A percentile compares a stretch with the other conserved stretches of the same genome.
These are phyloP conservation scores for Barbatosphaeria neglecta DNA, from an alignment of 495 filamentous ascomycete genomes.

Conservation along the genomic window DNA sequence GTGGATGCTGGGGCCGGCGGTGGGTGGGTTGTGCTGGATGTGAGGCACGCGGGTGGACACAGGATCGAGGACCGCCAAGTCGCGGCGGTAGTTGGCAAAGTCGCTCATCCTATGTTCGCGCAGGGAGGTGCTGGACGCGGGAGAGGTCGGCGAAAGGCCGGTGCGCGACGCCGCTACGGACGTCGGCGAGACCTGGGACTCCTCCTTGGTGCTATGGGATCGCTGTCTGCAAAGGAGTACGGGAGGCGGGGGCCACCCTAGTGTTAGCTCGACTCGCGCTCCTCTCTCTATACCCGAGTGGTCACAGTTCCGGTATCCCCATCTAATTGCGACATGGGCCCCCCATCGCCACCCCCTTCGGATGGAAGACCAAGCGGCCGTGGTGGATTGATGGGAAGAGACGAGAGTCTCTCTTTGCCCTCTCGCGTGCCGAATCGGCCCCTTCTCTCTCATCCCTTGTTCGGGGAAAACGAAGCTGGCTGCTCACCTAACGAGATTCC, in stretches of 20 bases:
- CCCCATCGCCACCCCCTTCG: too few species aligned
- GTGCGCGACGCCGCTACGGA: constrained; percentile 27
- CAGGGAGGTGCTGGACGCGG: constrained; percentile 31
- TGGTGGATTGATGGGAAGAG: too few species aligned
- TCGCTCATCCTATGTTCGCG: constrained; percentile 42
- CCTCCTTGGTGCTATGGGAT: constrained; percentile 26
- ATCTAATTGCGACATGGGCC: too few species aligned
- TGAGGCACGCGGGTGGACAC: constrained; percentile 40
- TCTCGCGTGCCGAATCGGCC: too few species aligned
- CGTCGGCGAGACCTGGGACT: constrained; percentile 41
- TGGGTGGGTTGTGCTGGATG: constrained; percentile 42
- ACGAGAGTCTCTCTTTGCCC: too few species aligned
- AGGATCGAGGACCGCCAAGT: constrained; percentile 57
- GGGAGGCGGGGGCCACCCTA: constrained; percentile 8
- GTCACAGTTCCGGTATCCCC: too few species aligned
- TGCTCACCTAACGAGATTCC: constrained; percentile 30
- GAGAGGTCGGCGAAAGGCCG: constrained; percentile 36
- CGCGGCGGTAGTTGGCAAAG: constrained; percentile 55
- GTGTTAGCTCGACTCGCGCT: constrained; percentile 5
- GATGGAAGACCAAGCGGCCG: too few species aligned
- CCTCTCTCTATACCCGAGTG: too few species aligned
- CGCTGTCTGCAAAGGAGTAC: constrained; percentile 13
- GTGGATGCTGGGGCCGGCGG: constrained; percentile 28
- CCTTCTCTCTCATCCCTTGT: too few species aligned
- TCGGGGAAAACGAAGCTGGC: too few species aligned